Conservation (phyloP, 2,329 filamentous ascomycete species). For the Xylaria sp. region DNA sequence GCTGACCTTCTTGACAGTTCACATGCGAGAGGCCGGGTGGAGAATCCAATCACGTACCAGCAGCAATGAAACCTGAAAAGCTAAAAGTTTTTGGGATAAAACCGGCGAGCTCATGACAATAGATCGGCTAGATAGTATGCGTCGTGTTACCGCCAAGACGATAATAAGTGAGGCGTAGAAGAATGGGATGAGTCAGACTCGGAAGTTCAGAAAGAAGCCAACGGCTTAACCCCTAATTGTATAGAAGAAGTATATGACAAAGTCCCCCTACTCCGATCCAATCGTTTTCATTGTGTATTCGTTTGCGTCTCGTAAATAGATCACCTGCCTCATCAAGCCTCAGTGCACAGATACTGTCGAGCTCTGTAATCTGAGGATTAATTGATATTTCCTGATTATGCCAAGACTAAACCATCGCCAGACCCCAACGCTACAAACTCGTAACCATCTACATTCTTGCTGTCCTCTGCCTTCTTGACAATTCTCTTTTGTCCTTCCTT, state of each 20-base stretch:
- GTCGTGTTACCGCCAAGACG: too few relatives aligned
- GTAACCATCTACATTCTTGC: constrained; percentile 49
- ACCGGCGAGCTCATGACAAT: too few relatives aligned
- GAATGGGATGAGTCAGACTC: not conserved
- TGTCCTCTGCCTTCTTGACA: constrained; percentile 41
- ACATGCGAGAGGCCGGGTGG: too few relatives aligned
- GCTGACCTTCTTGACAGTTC: too few relatives aligned
- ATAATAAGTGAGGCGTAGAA: too few relatives aligned
- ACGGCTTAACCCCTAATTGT: not conserved
- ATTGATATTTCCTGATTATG: not conserved
- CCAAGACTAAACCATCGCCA: constrained; percentile 64
- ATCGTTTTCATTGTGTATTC: not conserved
- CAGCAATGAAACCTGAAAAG: too few relatives aligned
- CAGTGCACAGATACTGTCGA: not conserved
- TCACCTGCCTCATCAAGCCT: not conserved
- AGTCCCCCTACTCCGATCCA: not conserved
- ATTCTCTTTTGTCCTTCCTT: constrained; percentile 47
- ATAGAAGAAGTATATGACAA: not conserved
- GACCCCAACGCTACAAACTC: constrained; percentile 65
- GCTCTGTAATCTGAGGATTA: not conserved
- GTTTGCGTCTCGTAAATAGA: not conserved
- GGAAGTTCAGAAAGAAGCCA: not conserved
- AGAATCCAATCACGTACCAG: too few relatives aligned
- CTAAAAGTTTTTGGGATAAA: too few relatives aligned
- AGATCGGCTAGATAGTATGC: too few relatives aligned